phyloP scores from a whole-genome alignment of 495 filamentous ascomycete species.

The Podospora pseudopauciseta region DNA sequence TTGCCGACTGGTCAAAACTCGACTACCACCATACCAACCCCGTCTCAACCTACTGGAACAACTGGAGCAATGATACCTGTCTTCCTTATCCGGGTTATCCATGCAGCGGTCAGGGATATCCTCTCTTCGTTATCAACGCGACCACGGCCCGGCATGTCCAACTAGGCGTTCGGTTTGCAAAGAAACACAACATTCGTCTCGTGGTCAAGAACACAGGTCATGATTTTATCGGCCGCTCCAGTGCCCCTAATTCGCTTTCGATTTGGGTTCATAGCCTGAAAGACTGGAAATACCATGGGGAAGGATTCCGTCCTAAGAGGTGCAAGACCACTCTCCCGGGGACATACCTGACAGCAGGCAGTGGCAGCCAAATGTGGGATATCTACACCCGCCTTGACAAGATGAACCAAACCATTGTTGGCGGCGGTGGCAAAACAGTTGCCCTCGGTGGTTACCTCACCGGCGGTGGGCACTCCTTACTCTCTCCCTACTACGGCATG shows the following conservation, averaged over 20 bases:
- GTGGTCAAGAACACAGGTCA: constrained; percentile 63
- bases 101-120: constrained; percentile 44
- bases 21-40: constrained; percentile 39
- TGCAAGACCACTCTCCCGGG: constrained; percentile 35
- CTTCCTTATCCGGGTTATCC: constrained; percentile 36
- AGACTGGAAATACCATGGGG: constrained; percentile 34
- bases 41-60: constrained; percentile 39
- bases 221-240: constrained; percentile 54
- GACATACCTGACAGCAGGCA: constrained; percentile 38
- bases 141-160: constrained; percentile 41
- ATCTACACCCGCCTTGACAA: constrained; percentile 31
- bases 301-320: constrained; percentile 36
- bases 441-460: constrained; percentile 52
- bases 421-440: constrained; percentile 31
- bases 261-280: constrained; percentile 51
- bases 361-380: constrained; percentile 39
- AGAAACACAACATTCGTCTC: constrained; percentile 54
- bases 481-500: constrained; percentile 55
- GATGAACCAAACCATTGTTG: constrained; percentile 36
- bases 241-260: constrained; percentile 47
- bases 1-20: constrained; percentile 33
- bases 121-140: constrained; percentile 47
- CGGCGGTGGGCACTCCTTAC: constrained; percentile 58
- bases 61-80: constrained; percentile 46
- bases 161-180: constrained; percentile 43